Base-by-base conservation (phyloP, 176 grass and related monocot genomes). In the Eleusine indica region DNA sequence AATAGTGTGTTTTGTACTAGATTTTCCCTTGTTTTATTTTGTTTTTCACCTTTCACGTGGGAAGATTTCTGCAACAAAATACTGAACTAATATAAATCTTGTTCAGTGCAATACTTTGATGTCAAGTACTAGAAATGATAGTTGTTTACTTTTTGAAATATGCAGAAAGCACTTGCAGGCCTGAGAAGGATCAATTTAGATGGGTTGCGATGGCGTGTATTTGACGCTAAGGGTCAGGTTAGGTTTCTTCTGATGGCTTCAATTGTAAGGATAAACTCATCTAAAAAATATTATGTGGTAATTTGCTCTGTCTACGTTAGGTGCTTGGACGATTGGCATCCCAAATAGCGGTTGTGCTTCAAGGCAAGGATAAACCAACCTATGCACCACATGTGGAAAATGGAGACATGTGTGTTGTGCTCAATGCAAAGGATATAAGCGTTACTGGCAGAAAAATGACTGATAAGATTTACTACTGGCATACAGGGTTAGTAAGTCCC, bases 331-430 rank as follows among this genome's bases (percentile, higher is more conserved):
- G 93, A 41, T 79, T 99, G 81, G 89, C 96, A 57, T 99, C 96
- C 75, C 93, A 90, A 66, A 94, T 99, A 84, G 82, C 91, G 46
- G 88, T 86, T 66, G 93, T 96, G 69, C 78, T 99, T 70, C 93
- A 99, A 83, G 91, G 96, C 49, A 99, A 99, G 90, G 96, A 99
- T 71, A 99, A 99, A 79, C 96, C 96, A 17, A 99, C 93, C 3
- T 99, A 96, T 41, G 68, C 93, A 17, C 96, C 96, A 37, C 66
- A 99, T 88, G 79, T 85, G 69, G 96, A 99, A 86, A 86, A 96
- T 76, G 93, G 96, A 65, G 96, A 99, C 76, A 94, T 99, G 96
- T 99, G 96, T 30, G 57, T 99, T 58, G 89, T 99, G 66, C 78
- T 99, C 62, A 99, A 99, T 89, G 96, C 93, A 44, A 96, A 99